Conservation (phyloP, 2,329 filamentous ascomycete genomes). For the Penicillium sp. region DNA sequence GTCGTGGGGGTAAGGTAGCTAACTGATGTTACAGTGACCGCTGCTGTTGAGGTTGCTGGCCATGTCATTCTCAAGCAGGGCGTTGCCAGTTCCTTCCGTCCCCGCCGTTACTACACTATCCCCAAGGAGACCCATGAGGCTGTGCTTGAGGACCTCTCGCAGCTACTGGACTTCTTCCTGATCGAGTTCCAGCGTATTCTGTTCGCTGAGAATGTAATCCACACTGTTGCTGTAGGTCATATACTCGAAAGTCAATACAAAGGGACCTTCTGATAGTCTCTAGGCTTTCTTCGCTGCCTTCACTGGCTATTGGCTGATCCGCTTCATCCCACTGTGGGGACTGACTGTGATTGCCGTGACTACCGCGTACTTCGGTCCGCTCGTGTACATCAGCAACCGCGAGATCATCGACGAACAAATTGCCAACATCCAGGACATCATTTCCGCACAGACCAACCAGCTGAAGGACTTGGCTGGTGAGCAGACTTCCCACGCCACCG, state of each 20-base stretch:
- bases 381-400: constrained; percentile 64
- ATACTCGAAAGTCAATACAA: neutral
- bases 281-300: constrained; percentile 60
- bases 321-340: constrained; percentile 64
- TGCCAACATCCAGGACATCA: constrained; percentile 52
- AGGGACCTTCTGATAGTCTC: constrained; percentile 1
- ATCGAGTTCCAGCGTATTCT: constrained; percentile 66
- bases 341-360: constrained; percentile 57
- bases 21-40: constrained; percentile 47
- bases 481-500: constrained; percentile 58
- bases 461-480: constrained; percentile 59
- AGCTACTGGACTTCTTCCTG: constrained; percentile 66
- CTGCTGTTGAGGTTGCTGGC: constrained; percentile 57
- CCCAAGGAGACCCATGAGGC: constrained; percentile 62
- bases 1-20: constrained; percentile 7
- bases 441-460: constrained; percentile 59
- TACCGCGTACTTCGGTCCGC: constrained; percentile 57
- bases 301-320: constrained; percentile 63
- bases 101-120: constrained; percentile 64
- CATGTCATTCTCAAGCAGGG: constrained; percentile 57
- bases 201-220: constrained; percentile 63
- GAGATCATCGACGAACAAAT: constrained; percentile 62
- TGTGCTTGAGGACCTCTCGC: constrained; percentile 60
- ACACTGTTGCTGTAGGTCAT: constrained; percentile 57
- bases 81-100: constrained; percentile 59